Percentiles rank a stretch among this genome's conserved stretches.
These are phyloP conservation scores for Tetrahymena elliotti DNA, from an alignment of 73 alveolate genomes.

Conservation along the genomic window DNA sequence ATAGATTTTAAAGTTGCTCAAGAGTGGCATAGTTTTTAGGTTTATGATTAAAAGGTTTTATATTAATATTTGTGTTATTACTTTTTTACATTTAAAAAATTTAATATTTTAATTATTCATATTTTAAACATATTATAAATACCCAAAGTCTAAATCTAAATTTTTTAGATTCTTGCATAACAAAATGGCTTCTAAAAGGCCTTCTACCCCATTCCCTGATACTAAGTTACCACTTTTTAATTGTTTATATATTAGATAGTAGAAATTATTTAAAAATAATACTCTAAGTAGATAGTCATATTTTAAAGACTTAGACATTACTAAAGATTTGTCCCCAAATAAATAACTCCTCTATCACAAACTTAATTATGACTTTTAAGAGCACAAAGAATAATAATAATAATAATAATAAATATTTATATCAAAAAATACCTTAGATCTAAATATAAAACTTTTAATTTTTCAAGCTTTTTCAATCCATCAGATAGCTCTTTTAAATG, in stretches of 20 bases:
- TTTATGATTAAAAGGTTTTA: background rate
- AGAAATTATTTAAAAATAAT: too few relatives aligned
- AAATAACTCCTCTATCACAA: background rate
- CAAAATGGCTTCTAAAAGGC: background rate
- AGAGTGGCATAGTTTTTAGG: background rate
- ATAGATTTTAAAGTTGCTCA: too few relatives aligned
- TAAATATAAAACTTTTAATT: too few relatives aligned
- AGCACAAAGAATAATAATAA: too few relatives aligned
- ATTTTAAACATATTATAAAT: too few relatives aligned
- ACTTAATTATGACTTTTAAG: background rate
- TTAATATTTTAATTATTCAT: too few relatives aligned
- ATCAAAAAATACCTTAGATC: background rate
- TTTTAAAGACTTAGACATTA: background rate
- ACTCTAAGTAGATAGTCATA: background rate
- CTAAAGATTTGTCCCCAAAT: background rate
- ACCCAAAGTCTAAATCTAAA: background rate
- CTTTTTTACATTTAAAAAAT: background rate
- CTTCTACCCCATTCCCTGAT: background rate
- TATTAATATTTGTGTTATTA: too few relatives aligned
- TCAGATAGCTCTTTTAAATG: background rate
- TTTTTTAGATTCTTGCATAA: background rate
- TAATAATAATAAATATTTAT: too few relatives aligned
- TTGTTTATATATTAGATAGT: too few relatives aligned
- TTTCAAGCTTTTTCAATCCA: background rate
- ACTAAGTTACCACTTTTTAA: too few relatives aligned